phyloP scores from a whole-genome alignment of 352 stramenopile species.

The Aphanomyces cochlioides region DNA sequence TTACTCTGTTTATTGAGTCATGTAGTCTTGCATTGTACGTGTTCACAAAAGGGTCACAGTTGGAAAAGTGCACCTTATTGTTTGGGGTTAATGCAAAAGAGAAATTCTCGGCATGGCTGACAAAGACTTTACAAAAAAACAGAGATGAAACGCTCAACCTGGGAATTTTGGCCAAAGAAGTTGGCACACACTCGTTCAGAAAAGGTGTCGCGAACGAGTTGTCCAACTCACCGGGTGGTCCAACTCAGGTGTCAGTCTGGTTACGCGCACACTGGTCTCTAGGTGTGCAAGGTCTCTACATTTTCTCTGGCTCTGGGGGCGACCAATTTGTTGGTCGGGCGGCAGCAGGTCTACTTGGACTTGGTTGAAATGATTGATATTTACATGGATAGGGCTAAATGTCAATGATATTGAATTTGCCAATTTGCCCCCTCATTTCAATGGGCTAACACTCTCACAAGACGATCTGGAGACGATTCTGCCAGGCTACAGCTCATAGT shows the following conservation, averaged over 20 bases:
- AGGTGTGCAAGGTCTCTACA: not conserved
- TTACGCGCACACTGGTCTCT: not conserved
- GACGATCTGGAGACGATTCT: not conserved
- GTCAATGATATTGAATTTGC: not conserved
- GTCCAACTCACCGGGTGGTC: slow-evolving; percentile 3
- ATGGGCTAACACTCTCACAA: too few relatives aligned
- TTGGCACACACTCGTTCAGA: not conserved
- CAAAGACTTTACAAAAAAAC: not conserved
- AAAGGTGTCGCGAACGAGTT: not conserved
- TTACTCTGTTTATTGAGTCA: too few relatives aligned
- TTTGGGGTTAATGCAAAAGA: not conserved
- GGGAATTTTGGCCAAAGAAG: not conserved
- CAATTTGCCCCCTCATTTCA: too few relatives aligned
- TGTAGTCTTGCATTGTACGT: too few relatives aligned
- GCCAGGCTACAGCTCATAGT: not conserved
- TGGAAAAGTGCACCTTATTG: slow-evolving; percentile 1
- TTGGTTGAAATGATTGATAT: slow-evolving; percentile 1
- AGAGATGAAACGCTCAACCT: not conserved
- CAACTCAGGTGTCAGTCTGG: not conserved
- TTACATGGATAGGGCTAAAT: not conserved
- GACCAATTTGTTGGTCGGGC: not conserved
- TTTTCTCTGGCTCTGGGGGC: not conserved
- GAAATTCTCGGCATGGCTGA: not conserved
- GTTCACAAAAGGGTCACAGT: not conserved
- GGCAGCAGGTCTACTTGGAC: not conserved